Percentiles rank a stretch among this genome's conserved stretches.
These are phyloP conservation scores for Juncus inflexus DNA, from an alignment of 176 grass and related monocot genomes.

Conservation along the genomic window DNA sequence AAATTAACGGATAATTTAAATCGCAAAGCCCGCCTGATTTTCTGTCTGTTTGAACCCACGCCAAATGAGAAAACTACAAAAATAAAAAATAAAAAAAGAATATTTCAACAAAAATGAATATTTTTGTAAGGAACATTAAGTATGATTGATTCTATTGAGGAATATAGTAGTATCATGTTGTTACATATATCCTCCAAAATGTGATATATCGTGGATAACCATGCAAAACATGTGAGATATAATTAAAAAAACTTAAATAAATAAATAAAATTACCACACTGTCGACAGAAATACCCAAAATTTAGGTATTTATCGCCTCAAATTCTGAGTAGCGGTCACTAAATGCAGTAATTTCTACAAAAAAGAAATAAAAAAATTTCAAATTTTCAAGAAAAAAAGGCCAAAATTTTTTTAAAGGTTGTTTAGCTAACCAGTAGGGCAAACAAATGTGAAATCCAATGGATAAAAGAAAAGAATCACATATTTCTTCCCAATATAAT, in stretches of 20 bases:
- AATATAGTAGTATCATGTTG: background rate
- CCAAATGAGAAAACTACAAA: slow-evolving; percentile 83
- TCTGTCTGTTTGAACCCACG: slow-evolving; percentile 92
- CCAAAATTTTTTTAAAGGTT: background rate
- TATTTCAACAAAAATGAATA: slow-evolving; percentile 10
- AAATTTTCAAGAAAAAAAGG: background rate
- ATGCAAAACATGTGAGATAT: background rate
- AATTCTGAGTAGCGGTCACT: slow-evolving; percentile 74
- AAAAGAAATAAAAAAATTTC: background rate
- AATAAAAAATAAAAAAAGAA: too few species aligned
- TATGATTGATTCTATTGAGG: background rate
- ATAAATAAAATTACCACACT: slow-evolving; percentile 63
- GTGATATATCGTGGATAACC: background rate
- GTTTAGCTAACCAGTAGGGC: slow-evolving; percentile 58
- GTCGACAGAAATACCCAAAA: slow-evolving; percentile 80
- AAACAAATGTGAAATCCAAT: slow-evolving; percentile 93
- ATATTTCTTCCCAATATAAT: slow-evolving; percentile 92
- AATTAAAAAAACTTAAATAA: background rate
- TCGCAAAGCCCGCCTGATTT: slow-evolving; percentile 81
- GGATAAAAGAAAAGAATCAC: slow-evolving; percentile 91
- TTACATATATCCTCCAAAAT: background rate
- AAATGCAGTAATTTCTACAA: slow-evolving; percentile 84
- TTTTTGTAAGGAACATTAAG: too few species aligned
- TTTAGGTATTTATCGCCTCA: slow-evolving; percentile 68
- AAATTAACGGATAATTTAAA: slow-evolving; percentile 69